Base-by-base conservation (phyloP, 345 rosid genomes). In the Chamaenerion angustifolium region DNA sequence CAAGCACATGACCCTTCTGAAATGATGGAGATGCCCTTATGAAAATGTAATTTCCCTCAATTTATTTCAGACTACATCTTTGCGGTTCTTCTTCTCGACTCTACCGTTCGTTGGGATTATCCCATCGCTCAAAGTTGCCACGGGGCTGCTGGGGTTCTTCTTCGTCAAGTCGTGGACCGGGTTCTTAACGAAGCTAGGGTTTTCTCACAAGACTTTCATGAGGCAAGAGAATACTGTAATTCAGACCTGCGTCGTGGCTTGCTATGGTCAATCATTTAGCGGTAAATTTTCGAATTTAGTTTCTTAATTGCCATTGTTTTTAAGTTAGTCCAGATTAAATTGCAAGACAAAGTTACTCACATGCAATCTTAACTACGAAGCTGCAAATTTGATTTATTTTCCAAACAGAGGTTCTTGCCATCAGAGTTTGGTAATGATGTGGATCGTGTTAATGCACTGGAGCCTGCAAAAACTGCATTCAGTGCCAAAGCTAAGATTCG, bases 221-320 rank as follows among this genome's bases (percentile, higher is more conserved):
- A 79, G 81, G 64, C 94, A 89, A 66, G 97, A 89, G 76, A 85
- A 85, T 66, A 81, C 95, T 25, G 94, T 89, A 45, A 81, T 89
- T 40, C 97, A 89, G 65, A 89, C 97, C 45, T 83, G 95, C 56
- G 94, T 89, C n/a, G 97, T 89, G 13, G 97, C 95, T 37, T 82
- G 95, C 66, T 89, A 85, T 15, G 95, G 94, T 70, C 94, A 85
- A 46, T 90, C 95, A 17, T 85, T 69, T 57, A 89, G 95, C 62
- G 94, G 97, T 77, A 65, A 21, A n/a, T 21, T 21, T 21, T 21
- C 4, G 25, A 4, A 21, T 21, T 21, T 21, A 2, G 0, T 21
- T 21, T 21, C 25, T 21, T 21, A 21, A 21, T 21, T 21, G 25
- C 25, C 4, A 21, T 21, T 4, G 25, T 21, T 21, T 21, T 2